Base-by-base conservation (phyloP, 139 green algal genomes). In the Micromonas commoda region DNA sequence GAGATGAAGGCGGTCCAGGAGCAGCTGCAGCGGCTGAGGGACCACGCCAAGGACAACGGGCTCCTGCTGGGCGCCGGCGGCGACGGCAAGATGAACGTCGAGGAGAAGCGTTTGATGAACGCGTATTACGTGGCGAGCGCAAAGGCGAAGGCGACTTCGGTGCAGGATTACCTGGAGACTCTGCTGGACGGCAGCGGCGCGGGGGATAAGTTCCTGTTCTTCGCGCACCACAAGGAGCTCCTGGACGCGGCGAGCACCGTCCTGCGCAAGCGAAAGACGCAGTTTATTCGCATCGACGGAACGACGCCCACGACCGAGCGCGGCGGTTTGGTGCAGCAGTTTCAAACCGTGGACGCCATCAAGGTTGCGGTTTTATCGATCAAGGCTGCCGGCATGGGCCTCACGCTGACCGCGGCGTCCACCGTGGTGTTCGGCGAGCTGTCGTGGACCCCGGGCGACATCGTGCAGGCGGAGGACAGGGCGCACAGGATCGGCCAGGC, bases 161-260 rank as follows among this genome's bases (percentile, higher is more conserved):
- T 90, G 33, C 73, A 85, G 45, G 83, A 89, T 38, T 93, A 94
- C 77, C 72, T 96, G 1, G 31, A 64, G 0, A 82, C 86, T 5
- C 67, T 94, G 66, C 68, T 93, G 51, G 86, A 90, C 9, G 32
- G 54, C 20, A 24, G 37, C 32, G 80, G 86, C 60, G 38, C 24
- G 26, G 87, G 92, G 6, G 69, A 85, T 38, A 98, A 98, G 88
- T 92, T 97, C 75, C 83, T 98, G 0, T 64, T 97, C 5, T 98
- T 98, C 78, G 93, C 88, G 19, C 94, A 98, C 85, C 94, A 98
- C 87, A 77, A 69, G 80, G 64, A 73, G 16, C 64, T 97, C 82
- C 84, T 96, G 57, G 84, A 97, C 75, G 85, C 67, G 60, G 82
- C 96, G n/a, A 84, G 94, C 78, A 32, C 31, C 37, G 35, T 68